Evolutionary conservation across 352 stramenopile species (phyloP), one percentile per base, ranked within the genome.

Genomic region (Pythium insidiosum): DNA sequence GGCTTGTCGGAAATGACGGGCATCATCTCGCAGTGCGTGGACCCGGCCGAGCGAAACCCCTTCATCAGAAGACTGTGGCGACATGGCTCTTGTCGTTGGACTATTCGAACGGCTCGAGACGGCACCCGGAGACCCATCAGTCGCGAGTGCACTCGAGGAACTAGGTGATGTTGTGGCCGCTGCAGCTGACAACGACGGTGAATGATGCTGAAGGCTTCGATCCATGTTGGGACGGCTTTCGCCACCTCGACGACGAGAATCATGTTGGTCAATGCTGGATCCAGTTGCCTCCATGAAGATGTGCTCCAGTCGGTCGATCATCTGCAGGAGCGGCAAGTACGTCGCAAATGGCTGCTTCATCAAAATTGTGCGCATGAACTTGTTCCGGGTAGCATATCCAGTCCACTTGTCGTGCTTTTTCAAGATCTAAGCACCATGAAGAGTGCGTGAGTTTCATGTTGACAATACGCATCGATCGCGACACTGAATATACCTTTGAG

Each of bases 341-440:
- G 79, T 90, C 4, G 82, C 77, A 38, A 94, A 94, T 0, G 79
- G 77, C 51, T 94, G 82, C 58, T 90, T 90, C 72, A 90, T 94
- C 40, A 94, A 56, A 44, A 94, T 90, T 51, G 75, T 88, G 49
- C 86, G 73, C 74, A 94, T 90, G 43, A 92, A 94, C 61, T 94
- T 94, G 58, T 87, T 82, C 22, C 82, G 79, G 22, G 82, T 94
- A n/a, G 79, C 78, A 48, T 94, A 94, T 36, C 82, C 82, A n/a
- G 82, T 94, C 82, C 82, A 94, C 53, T 92, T 91, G 68, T 94
- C 82, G 50, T 94, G 82, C 50, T 94, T 94, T 42, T 94, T 94
- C 25, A 94, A 63, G 43, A 94, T 94, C 78, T 84, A 47, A 19
- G 22, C 26, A 54, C 37, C 43, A 31, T 23, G 31, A 53, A 12